Evolutionary conservation across 805 yeast species (phyloP).

Genomic region (Metschnikowia gelsemii): DNA sequence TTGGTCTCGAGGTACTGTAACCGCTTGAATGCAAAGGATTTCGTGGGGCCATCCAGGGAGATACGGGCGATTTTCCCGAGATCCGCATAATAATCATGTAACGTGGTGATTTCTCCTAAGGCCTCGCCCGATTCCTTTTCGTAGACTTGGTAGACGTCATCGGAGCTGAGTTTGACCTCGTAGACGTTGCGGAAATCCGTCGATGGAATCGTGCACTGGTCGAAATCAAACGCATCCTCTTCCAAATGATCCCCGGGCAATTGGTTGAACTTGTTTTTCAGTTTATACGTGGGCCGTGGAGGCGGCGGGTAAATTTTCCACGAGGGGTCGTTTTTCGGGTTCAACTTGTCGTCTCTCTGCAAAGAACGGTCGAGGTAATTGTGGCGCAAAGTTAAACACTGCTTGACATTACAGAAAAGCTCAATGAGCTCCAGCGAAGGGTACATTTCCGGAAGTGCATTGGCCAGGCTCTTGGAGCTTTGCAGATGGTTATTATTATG

Average conservation of each 20-base stretch:
- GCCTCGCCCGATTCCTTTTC: conserved; percentile 33
- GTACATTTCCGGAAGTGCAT: conserved; percentile 45
- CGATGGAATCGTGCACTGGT: conserved; percentile 55
- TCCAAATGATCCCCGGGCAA: conserved; percentile 33
- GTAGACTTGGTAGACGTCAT: conserved; percentile 69
- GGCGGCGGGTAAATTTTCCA: conserved; percentile 94
- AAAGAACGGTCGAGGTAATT: conserved; percentile 69
- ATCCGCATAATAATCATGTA: conserved; percentile 83
- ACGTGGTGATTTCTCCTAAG: conserved; percentile 68
- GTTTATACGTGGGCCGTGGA: conserved; percentile 80
- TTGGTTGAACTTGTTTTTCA: conserved; percentile 54
- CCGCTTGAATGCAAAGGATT: conserved; percentile 92
- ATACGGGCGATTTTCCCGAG: conserved; percentile 68
- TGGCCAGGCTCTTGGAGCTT: conserved; percentile 14
- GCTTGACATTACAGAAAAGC: conserved; percentile 58
- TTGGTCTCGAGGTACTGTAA: conserved; percentile 93
- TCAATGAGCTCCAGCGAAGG: conserved; percentile 70
- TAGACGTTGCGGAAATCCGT: conserved; percentile 32
- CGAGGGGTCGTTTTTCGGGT: conserved; percentile 72
- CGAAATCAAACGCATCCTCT: conserved; percentile 61
- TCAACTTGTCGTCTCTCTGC: conserved; percentile 65
- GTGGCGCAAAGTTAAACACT: conserved; percentile 70
- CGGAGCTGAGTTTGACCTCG: conserved; percentile 50
- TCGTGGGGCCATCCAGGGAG: conserved; percentile 93
- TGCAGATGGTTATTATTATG: conserved; percentile 22